Evolutionary conservation across 805 yeast species (phyloP).

Genomic region (Grigorovia jiainica): DNA sequence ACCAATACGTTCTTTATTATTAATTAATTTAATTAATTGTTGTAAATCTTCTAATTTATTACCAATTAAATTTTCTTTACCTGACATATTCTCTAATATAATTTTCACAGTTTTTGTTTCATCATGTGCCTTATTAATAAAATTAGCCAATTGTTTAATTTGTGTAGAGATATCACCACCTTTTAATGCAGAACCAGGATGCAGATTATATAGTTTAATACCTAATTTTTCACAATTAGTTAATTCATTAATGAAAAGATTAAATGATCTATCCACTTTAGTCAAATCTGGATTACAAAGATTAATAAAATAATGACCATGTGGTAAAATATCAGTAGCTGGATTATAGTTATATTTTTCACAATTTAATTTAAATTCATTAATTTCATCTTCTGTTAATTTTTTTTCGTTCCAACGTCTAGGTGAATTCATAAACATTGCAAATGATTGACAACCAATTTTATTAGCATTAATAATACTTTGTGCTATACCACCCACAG

Average conservation of each 20-base stretch:
- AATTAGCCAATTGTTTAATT: constrained; percentile 58
- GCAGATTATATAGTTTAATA: constrained; percentile 83
- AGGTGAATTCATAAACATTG: constrained; percentile 83
- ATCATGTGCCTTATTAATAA: constrained; percentile 67
- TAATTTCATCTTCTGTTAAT: constrained; percentile 55
- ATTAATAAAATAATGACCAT: constrained; percentile 90
- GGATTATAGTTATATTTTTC: constrained; percentile 58
- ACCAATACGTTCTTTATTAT: constrained; percentile 78
- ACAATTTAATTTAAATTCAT: constrained; percentile 56
- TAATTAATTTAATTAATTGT: constrained; percentile 67
- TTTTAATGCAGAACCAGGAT: constrained; percentile 81
- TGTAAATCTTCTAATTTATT: constrained; percentile 66
- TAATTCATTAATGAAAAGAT: constrained; percentile 76
- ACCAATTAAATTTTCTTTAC: constrained; percentile 87
- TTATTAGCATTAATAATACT: constrained; percentile 50
- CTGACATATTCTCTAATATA: constrained; percentile 96
- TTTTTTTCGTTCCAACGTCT: constrained; percentile 86
- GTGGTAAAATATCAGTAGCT: constrained; percentile 75
- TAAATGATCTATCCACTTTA: constrained; percentile 67
- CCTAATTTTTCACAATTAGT: constrained; percentile 76
- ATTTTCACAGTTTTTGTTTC: constrained; percentile 75
- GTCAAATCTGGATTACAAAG: constrained; percentile 82
- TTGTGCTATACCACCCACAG: constrained; percentile 70
- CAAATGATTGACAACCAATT: constrained; percentile 66
- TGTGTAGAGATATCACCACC: constrained; percentile 56